phyloP scores from a whole-genome alignment of 2,329 filamentous ascomycete species.

The Hypoxylon sp. region DNA sequence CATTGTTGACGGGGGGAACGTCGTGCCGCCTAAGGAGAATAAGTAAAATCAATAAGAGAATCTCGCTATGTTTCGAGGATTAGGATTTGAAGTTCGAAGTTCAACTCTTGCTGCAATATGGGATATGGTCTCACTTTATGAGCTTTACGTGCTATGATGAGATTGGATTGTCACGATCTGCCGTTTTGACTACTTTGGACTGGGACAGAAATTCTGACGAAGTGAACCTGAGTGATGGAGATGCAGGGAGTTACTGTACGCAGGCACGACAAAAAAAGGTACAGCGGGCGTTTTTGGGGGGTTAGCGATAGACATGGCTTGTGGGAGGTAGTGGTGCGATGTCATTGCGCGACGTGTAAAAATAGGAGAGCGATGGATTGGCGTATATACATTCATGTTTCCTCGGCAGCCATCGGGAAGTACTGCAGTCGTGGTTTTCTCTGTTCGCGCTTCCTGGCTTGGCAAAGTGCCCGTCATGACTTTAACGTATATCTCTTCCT shows the following conservation, averaged over 20 bases:
- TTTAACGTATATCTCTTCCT: background rate
- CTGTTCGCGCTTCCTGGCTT: background rate
- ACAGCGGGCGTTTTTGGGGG: constrained; percentile 36
- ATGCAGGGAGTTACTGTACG: background rate
- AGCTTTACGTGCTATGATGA: constrained; percentile 21
- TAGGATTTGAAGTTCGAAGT: no score
- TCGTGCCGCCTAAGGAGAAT: constrained; percentile 46
- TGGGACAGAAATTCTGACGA: constrained; percentile 7
- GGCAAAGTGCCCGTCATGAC: background rate
- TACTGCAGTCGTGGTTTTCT: background rate
- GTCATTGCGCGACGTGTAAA: constrained; percentile 21
- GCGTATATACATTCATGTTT: constrained; percentile 31
- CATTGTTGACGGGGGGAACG: constrained; percentile 74
- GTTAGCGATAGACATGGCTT: constrained; percentile 26
- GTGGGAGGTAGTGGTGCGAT: constrained; percentile 19
- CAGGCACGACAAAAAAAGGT: constrained; percentile 2
- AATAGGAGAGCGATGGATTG: constrained; percentile 24
- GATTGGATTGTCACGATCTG: constrained; percentile 26
- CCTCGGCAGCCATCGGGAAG: constrained; percentile 3
- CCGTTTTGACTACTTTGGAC: constrained; percentile 29
- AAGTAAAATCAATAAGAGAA: constrained; percentile 13
- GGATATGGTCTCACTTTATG: constrained; percentile 15
- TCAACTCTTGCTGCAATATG: constrained; percentile 1
- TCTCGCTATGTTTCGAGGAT: background rate
- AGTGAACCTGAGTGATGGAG: constrained; percentile 4